Conservation (phyloP, 73 alveolate species). For the Paramecium primaurelia region DNA sequence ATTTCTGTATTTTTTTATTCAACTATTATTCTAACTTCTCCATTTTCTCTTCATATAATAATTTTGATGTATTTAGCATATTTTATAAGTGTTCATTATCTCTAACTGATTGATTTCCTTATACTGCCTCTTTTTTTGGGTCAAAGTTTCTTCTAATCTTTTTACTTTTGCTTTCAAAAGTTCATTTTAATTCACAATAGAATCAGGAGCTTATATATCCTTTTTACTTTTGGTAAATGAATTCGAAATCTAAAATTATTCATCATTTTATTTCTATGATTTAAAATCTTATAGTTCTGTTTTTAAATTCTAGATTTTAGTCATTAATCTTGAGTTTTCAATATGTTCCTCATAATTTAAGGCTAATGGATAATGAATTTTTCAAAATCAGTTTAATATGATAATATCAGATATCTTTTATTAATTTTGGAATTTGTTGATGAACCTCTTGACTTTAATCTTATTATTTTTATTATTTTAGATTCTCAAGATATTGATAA, state of each 20-base stretch:
- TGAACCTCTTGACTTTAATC: background rate
- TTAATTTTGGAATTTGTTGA: background rate
- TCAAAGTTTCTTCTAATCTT: conserved; percentile 48
- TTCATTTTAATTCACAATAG: conserved; percentile 21
- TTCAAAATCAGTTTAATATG: conserved; percentile 19
- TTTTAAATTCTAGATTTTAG: conserved; percentile 22
- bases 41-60: background rate
- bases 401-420: conserved; percentile 50
- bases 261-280: background rate
- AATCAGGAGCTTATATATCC: conserved; percentile 21
- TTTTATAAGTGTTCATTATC: conserved; percentile 35
- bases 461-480: conserved; percentile 19
- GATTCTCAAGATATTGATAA: conserved; percentile 55
- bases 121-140: conserved; percentile 56
- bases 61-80: background rate
- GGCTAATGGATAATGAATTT: conserved; percentile 56
- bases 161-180: conserved; percentile 47
- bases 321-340: conserved; percentile 21
- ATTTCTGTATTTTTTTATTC: background rate
- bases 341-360: conserved; percentile 50
- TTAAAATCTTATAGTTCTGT: conserved; percentile 41
- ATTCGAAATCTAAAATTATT: background rate
- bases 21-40: conserved; percentile 15
- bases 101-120: conserved; percentile 31
- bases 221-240: conserved; percentile 6